Evolutionary conservation across 441 rosid species (phyloP).

Genomic region (Jatropha podagrica): DNA sequence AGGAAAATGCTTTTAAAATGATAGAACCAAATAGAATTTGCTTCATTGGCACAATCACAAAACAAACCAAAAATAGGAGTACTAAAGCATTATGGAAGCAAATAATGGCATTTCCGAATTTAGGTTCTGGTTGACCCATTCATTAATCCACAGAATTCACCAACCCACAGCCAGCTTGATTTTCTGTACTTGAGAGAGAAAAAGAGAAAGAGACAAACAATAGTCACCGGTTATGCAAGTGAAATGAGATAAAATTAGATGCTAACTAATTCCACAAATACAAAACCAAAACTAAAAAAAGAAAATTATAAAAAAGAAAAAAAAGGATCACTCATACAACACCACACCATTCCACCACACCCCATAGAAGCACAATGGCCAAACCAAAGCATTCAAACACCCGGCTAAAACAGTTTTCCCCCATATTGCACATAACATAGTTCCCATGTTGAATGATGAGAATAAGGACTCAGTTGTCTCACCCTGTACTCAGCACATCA

Average conservation of each 20-base stretch:
- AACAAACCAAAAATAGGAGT: too few species aligned
- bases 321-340: conserved; percentile 42
- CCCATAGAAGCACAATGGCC: conserved; percentile 40
- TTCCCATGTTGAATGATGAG: conserved; percentile 13
- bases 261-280: conserved; percentile 50
- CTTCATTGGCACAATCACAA: too few species aligned
- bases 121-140: not conserved
- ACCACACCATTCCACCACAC: conserved; percentile 36
- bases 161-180: not conserved
- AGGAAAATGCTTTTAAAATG: too few species aligned
- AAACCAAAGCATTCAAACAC: conserved; percentile 37
- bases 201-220: not conserved
- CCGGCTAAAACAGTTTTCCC: conserved; percentile 17
- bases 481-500: conserved; percentile 26
- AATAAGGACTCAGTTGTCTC: conserved; percentile 7
- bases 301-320: not conserved
- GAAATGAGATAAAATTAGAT: conserved; percentile 28
- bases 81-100: conserved; percentile 13
- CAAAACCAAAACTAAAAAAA: conserved; percentile 25
- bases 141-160: not conserved
- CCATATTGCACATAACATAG: conserved; percentile 21
- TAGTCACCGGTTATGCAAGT: conserved; percentile 21
- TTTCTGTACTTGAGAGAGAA: not conserved
- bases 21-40: not conserved
- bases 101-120: not conserved